Evolutionary conservation across 306 rosid species (phyloP).

Genomic region (Crotalaria pallida): DNA sequence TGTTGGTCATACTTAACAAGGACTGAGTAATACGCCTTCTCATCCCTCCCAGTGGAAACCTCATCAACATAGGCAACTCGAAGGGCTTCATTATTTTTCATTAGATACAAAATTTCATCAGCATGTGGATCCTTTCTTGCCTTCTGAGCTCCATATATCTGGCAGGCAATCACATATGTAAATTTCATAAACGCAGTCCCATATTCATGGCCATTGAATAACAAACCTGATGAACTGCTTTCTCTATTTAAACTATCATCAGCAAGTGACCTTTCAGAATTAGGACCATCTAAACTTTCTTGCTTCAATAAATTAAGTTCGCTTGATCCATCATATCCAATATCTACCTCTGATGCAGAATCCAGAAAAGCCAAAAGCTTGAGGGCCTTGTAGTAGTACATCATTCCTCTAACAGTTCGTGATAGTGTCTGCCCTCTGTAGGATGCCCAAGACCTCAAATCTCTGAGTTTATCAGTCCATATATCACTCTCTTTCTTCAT

Average conservation of each 20-base stretch:
- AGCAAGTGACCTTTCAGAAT: slow-evolving; percentile 34
- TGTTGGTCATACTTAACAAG: slow-evolving; percentile 75
- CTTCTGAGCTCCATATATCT: slow-evolving; percentile 85
- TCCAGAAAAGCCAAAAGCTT: slow-evolving; percentile 89
- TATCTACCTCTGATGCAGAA: slow-evolving; percentile 82
- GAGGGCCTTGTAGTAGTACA: slow-evolving; percentile 87
- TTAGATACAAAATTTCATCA: slow-evolving; percentile 65
- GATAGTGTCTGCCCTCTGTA: slow-evolving; percentile 88
- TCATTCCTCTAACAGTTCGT: slow-evolving; percentile 92
- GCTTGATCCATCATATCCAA: slow-evolving; percentile 59
- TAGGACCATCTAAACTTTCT: slow-evolving; percentile 34
- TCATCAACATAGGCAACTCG: slow-evolving; percentile 86
- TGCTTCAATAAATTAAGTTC: slow-evolving; percentile 54
- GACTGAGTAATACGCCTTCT: slow-evolving; percentile 66
- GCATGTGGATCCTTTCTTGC: slow-evolving; percentile 71
- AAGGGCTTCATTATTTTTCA: slow-evolving; percentile 72
- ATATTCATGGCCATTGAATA: slow-evolving; percentile 73
- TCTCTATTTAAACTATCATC: slow-evolving; percentile 44
- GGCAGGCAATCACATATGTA: slow-evolving; percentile 92
- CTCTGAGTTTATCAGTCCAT: slow-evolving; percentile 73
- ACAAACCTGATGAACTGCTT: slow-evolving; percentile 39
- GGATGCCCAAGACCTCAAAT: slow-evolving; percentile 93
- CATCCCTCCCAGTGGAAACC: slow-evolving; percentile 60
- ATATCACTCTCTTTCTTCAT: slow-evolving; percentile 62
- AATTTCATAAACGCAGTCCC: slow-evolving; percentile 85